Base-by-base conservation (phyloP, 257 asterid species). In the Primulina huaijiensis region DNA sequence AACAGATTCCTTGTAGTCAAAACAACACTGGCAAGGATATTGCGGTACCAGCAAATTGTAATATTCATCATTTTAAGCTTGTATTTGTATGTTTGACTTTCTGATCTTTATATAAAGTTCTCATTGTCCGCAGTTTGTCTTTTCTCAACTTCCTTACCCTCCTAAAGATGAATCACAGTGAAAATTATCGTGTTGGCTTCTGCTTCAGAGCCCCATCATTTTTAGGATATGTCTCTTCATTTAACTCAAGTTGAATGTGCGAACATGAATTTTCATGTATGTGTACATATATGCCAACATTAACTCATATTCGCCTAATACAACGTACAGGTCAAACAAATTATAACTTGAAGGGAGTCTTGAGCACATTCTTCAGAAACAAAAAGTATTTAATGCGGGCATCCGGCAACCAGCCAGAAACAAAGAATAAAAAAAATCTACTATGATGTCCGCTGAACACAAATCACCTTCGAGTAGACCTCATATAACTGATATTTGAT, bases 401-500 rank as follows among this genome's bases (percentile, higher is more conserved):
- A 46, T 57, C 3, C 38, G 53, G 27, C 33, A 34, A 60, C 58
- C 23, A 30, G 21, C 30, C 16, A 11, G 52, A 16, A 34, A 37
- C 35, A 21, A 61, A 6, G 9, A 23, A 20, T 8, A 9, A 11
- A 9, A n/a, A 38, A 8, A 77, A 62, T 8, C 66, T 43, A 0
- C 5, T 8, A 16, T 14, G 38, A 16, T 16, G 17, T 38, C 55
- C 35, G 12, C 29, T 60, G 14, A 25, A 38, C 34, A 60, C 7
- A 7, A 55, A 43, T 20, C 64, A 65, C 17, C 23, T 27, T 21
- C 1, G 3, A 38, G n/a, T 20, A 30, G 55, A 64, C 71, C 52
- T 69, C 64, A 37, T 7, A 57, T 14, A 67, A 30, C 40, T 37
- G 27, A 56, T 56, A 65, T 34, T 40, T 12, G 64, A 35, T 31